These are phyloP conservation scores for Eucalyptus sideroxylon DNA, from an alignment of 345 rosid species.

Conservation along the genomic window DNA sequence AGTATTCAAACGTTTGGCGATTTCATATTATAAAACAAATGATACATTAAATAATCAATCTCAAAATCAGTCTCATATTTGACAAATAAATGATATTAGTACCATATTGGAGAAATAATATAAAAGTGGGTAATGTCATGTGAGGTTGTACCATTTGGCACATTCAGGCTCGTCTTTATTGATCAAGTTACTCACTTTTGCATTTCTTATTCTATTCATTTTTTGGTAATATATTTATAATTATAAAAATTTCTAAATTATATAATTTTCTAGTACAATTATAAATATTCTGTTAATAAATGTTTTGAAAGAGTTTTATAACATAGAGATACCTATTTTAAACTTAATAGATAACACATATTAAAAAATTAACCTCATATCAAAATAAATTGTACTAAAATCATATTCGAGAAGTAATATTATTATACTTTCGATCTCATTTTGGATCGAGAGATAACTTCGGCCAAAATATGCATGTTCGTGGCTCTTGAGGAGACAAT, in stretches of 20 bases:
- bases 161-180: neutral
- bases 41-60: neutral
- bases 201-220: neutral
- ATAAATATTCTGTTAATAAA: neutral
- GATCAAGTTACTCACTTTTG: neutral
- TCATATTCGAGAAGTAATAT: neutral
- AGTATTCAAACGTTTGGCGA: accelerated
- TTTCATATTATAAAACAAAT: neutral
- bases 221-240: neutral
- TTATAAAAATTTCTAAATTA: neutral
- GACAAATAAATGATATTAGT: neutral
- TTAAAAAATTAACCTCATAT: neutral
- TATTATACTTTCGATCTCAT: neutral
- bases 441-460: neutral
- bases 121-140: neutral
- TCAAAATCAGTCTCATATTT: neutral
- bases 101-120: neutral
- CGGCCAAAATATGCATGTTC: accelerated
- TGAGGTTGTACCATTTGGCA: neutral
- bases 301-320: neutral
- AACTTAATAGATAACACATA: accelerated
- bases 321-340: neutral
- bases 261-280: neutral
- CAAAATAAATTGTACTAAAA: neutral
- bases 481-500: neutral